These are phyloP conservation scores for Euphorbia celastroides DNA, from an alignment of 441 rosid genomes.

Conservation along the genomic window DNA sequence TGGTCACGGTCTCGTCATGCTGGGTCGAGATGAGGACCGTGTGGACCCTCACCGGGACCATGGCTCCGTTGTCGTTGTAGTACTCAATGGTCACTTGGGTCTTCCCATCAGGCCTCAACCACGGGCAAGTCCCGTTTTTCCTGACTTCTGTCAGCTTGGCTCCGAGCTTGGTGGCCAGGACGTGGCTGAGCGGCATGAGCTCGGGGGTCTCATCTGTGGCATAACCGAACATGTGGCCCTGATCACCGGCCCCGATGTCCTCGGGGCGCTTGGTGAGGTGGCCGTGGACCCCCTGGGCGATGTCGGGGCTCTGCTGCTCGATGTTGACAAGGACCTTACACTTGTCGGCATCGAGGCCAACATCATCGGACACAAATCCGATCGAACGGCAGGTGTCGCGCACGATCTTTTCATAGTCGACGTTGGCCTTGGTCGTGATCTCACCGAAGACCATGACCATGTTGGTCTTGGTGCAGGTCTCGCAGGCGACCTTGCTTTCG, in stretches of 20 bases:
- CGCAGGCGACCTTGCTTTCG: slow-evolving; percentile 59
- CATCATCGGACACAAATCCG: slow-evolving; percentile 52
- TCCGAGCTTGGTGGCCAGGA: slow-evolving; percentile 61
- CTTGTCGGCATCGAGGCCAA: slow-evolving; percentile 56
- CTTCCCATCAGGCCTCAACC: slow-evolving; percentile 62
- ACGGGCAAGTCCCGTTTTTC: slow-evolving; percentile 46
- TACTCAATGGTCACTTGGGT: slow-evolving; percentile 62
- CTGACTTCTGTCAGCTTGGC: slow-evolving; percentile 53
- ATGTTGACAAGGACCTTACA: slow-evolving; percentile 58
- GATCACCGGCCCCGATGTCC: slow-evolving; percentile 58
- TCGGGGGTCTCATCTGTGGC: slow-evolving; percentile 57
- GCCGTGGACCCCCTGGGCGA: slow-evolving; percentile 62
- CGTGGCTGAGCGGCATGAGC: slow-evolving; percentile 52
- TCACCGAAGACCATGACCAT: slow-evolving; percentile 63
- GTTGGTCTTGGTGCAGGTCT: slow-evolving; percentile 58
- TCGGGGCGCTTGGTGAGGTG: slow-evolving; percentile 56
- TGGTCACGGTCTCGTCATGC: slow-evolving; percentile 54
- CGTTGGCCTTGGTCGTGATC: slow-evolving; percentile 52
- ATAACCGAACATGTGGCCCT: slow-evolving; percentile 61
- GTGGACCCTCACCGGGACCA: slow-evolving; percentile 54
- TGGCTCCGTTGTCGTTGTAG: slow-evolving; percentile 49
- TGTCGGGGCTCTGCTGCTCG: slow-evolving; percentile 62
- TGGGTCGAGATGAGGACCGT: slow-evolving; percentile 55
- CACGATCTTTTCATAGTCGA: slow-evolving; percentile 53
- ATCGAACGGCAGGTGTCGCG: slow-evolving; percentile 45